Conservation (phyloP, 2,329 filamentous ascomycete genomes). For the Dactylellina parvicollis region DNA sequence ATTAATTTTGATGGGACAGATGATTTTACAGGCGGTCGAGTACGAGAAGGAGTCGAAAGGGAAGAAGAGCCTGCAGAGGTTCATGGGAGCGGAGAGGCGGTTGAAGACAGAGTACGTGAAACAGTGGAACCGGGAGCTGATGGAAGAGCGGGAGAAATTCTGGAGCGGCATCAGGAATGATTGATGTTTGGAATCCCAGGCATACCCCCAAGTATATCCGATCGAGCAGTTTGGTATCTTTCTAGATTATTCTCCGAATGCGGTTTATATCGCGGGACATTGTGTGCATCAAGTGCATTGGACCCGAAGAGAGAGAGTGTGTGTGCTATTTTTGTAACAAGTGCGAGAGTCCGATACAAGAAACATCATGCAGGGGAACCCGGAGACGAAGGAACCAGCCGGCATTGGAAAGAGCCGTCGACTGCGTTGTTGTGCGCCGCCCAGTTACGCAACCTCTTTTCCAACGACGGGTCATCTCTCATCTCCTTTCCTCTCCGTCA, state of each 20-base stretch:
- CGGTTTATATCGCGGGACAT: too few relatives aligned
- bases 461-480: background rate
- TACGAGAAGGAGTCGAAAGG: conserved; percentile 43
- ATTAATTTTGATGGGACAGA: conserved; percentile 8
- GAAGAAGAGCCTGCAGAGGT: conserved; percentile 26
- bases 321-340: conserved; percentile 13
- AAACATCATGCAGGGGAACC: background rate
- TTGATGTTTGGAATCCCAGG: background rate
- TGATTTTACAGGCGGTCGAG: conserved; percentile 46
- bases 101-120: conserved; percentile 32
- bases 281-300: too few relatives aligned
- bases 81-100: conserved; percentile 33
- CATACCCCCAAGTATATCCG: too few relatives aligned
- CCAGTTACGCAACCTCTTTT: conserved; percentile 25
- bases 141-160: conserved; percentile 33
- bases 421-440: conserved; percentile 1
- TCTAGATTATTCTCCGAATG: too few relatives aligned
- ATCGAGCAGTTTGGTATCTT: too few relatives aligned
- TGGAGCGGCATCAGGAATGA: conserved; percentile 14
- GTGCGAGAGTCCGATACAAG: background rate
- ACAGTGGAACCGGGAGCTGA: conserved; percentile 39
- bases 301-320: too few relatives aligned
- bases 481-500: background rate
- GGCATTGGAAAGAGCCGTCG: background rate
- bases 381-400: background rate